Conservation (phyloP, 2,329 filamentous ascomycete genomes). For the Clarireedia sp. region DNA sequence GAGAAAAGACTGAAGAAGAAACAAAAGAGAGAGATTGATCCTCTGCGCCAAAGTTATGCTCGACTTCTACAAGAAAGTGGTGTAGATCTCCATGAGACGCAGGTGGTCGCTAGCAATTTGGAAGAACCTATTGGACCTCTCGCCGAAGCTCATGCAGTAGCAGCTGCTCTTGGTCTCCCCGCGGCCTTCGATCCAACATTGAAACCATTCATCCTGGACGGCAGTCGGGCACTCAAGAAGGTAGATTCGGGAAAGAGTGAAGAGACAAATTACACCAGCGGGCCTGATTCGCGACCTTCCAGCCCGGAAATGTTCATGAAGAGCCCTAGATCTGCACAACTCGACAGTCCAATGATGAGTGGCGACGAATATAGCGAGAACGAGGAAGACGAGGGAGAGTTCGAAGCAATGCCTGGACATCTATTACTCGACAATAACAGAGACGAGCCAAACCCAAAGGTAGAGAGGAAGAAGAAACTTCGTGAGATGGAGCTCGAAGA, state of each 20-base stretch:
- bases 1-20: constrained; percentile 66
- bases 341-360: constrained; percentile 26
- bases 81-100: constrained; percentile 27
- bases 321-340: constrained; percentile 33
- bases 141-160: constrained; percentile 57
- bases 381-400: constrained; percentile 30
- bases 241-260: constrained; percentile 24
- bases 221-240: constrained; percentile 16
- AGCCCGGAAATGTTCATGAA: constrained; percentile 34
- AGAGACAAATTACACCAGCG: constrained; percentile 18
- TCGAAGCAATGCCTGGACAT: constrained; percentile 26
- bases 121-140: constrained; percentile 35
- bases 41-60: constrained; percentile 53
- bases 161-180: constrained; percentile 53
- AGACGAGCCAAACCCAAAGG: constrained; percentile 15
- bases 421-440: constrained; percentile 17
- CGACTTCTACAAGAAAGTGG: constrained; percentile 56
- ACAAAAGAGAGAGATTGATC: constrained; percentile 57
- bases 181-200: constrained; percentile 57
- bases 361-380: constrained; percentile 32
- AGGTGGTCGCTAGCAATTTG: constrained; percentile 18
- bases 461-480: constrained; percentile 41
- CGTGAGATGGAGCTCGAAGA: constrained; percentile 55
- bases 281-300: constrained; percentile 27
- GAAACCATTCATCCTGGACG: constrained; percentile 41